Percentiles rank a stretch among this genome's conserved stretches.
These are phyloP conservation scores for Collariella sp. DNA, from an alignment of 495 filamentous ascomycete genomes.

Conservation along the genomic window DNA sequence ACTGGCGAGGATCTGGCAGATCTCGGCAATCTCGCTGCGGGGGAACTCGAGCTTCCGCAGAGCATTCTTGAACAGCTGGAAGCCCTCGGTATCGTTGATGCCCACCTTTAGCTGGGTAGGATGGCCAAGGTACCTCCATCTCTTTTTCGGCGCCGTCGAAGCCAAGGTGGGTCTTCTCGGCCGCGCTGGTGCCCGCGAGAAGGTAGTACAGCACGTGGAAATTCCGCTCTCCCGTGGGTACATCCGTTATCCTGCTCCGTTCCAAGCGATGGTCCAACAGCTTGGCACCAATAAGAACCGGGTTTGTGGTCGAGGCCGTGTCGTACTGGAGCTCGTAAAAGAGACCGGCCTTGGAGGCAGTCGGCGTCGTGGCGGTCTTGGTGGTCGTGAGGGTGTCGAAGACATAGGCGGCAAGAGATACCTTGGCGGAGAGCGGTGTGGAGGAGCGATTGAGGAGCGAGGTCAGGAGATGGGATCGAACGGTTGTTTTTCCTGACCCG, in stretches of 20 bases:
- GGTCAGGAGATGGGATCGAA: constrained; percentile 79
- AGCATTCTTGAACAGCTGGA: constrained; percentile 95
- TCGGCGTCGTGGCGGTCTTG: constrained; percentile 92
- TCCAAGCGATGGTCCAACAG: constrained; percentile 88
- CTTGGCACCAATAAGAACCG: constrained; percentile 85
- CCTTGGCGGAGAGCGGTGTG: constrained; percentile 83
- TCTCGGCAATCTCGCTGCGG: constrained; percentile 84
- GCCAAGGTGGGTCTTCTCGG: constrained; percentile 83
- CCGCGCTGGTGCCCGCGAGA: constrained; percentile 78
- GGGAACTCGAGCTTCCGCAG: constrained; percentile 90
- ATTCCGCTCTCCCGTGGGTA: constrained; percentile 91
- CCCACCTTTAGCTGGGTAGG: constrained; percentile 94
- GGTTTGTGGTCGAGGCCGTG: constrained; percentile 67
- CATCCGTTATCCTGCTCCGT: constrained; percentile 76
- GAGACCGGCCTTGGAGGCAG: constrained; percentile 88
- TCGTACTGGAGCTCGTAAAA: constrained; percentile 97
- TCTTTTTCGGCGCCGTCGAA: constrained; percentile 64
- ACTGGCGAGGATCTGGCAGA: constrained; percentile 84
- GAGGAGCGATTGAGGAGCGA: constrained; percentile 78
- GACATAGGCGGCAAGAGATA: constrained; percentile 86
- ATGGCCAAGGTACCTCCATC: constrained; percentile 94
- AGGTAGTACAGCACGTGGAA: constrained; percentile 96
- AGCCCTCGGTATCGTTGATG: constrained; percentile 90
- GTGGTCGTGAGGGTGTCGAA: constrained; percentile 95
- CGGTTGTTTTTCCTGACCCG: constrained; percentile 88